phyloP scores from a whole-genome alignment of 2,329 filamentous ascomycete genomes.

The Aureobasidium sp. region DNA sequence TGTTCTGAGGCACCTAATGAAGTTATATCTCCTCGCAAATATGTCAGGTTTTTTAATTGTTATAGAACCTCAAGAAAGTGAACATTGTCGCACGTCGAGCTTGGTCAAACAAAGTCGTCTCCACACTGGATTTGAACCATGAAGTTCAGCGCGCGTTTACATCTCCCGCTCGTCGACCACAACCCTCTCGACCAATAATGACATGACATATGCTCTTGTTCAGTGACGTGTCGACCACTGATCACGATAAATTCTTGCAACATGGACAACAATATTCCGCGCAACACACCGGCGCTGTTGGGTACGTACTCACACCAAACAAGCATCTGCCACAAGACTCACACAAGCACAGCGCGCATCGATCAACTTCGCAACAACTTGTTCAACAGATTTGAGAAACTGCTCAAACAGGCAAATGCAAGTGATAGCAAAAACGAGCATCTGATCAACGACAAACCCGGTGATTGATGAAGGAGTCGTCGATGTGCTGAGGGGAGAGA shows the following conservation, averaged over 20 bases:
- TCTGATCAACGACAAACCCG: background rate
- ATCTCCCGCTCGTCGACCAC: background rate
- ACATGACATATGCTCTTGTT: background rate
- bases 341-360: constrained; percentile 30
- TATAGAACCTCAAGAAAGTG: background rate
- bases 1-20: constrained; percentile 4
- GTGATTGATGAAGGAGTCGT: background rate
- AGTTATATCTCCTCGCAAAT: background rate
- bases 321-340: background rate
- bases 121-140: background rate
- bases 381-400: constrained; percentile 49
- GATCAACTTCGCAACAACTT: constrained; percentile 35
- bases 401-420: constrained; percentile 49
- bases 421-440: background rate
- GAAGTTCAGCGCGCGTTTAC: background rate
- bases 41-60: background rate
- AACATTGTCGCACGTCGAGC: background rate
- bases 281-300: constrained; percentile 36
- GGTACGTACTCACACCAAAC: constrained; percentile 21
- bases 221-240: constrained; percentile 1
- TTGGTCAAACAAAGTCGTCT: background rate
- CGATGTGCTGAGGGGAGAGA: too few species aligned
- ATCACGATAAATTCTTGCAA: background rate
- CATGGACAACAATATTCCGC: constrained; percentile 37
- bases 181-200: background rate